Conservation (phyloP, 371 early-diverging fungal genomes). For the Apophysomyces ossiformis region DNA sequence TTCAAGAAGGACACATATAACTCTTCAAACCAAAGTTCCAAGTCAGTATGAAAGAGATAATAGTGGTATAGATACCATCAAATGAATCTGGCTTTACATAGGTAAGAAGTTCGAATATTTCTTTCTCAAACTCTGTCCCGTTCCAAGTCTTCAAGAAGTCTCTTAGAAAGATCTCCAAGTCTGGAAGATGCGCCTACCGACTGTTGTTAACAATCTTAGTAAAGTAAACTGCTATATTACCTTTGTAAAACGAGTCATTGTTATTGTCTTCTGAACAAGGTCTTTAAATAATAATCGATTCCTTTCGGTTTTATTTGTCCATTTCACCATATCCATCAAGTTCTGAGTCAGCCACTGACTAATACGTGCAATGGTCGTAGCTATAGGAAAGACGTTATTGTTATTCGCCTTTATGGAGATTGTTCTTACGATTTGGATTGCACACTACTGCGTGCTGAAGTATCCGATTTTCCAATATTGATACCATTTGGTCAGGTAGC, state of each 20-base stretch:
- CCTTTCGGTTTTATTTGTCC: slow-evolving; percentile 38
- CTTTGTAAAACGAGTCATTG: slow-evolving; percentile 50
- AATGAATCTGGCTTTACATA: slow-evolving; percentile 50
- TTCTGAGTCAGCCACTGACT: slow-evolving; percentile 53
- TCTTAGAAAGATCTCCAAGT: slow-evolving; percentile 50
- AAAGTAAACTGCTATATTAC: slow-evolving; percentile 20
- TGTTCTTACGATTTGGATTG: slow-evolving; percentile 31
- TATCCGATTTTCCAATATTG: slow-evolving; percentile 48
- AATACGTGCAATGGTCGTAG: slow-evolving; percentile 43
- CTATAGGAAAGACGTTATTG: slow-evolving; percentile 11
- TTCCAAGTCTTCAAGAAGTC: slow-evolving; percentile 55
- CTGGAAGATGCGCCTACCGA: slow-evolving; percentile 51
- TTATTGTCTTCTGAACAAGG: slow-evolving; percentile 39
- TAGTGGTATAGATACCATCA: slow-evolving; percentile 38
- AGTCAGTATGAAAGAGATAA: neutral
- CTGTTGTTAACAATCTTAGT: neutral
- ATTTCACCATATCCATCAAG: slow-evolving; percentile 45
- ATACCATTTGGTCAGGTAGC: slow-evolving; percentile 50
- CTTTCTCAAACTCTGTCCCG: slow-evolving; percentile 50
- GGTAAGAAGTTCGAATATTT: slow-evolving; percentile 53
- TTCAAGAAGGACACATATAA: slow-evolving; percentile 37
- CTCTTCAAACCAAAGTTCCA: slow-evolving; percentile 22
- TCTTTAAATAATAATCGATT: slow-evolving; percentile 33
- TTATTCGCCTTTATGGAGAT: neutral
- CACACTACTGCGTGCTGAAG: slow-evolving; percentile 54